phyloP scores from a whole-genome alignment of 164 flowering plant genomes.

The Brasenia schreberi region DNA sequence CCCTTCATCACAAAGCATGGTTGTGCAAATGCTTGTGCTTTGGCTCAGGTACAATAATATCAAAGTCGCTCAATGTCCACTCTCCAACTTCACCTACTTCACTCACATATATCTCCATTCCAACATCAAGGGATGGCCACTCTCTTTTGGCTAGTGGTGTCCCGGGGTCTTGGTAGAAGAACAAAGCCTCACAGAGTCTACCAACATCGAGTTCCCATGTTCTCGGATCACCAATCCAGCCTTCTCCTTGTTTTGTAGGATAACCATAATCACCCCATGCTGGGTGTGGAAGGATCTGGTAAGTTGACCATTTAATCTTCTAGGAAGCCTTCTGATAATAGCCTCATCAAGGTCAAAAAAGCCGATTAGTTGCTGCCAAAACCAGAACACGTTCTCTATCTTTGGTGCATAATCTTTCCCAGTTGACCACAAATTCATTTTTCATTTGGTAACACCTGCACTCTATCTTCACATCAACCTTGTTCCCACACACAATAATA shows the following conservation, averaged over 20 bases:
- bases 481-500: too few species aligned
- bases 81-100: constrained; percentile 35
- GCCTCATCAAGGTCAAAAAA: constrained; percentile 23
- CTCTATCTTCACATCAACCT: too few species aligned
- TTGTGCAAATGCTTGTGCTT: background rate
- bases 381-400: constrained; percentile 90
- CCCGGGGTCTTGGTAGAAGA: constrained; percentile 73
- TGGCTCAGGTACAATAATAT: constrained; percentile 24
- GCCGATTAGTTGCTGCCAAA: constrained; percentile 95
- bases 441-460: constrained; percentile 9
- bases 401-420: constrained; percentile 66
- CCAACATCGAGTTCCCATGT: constrained; percentile 80
- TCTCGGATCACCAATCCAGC: constrained; percentile 63
- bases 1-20: background rate
- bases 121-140: constrained; percentile 56
- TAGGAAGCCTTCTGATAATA: too few species aligned
- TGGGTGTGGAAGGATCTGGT: constrained; percentile 53
- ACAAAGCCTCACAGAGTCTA: constrained; percentile 34
- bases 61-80: constrained; percentile 59
- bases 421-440: constrained; percentile 37
- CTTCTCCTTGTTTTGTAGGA: constrained; percentile 46
- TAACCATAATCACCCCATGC: constrained; percentile 66
- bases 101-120: constrained; percentile 42
- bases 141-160: constrained; percentile 40
- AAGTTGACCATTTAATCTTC: too few species aligned